A percentile compares a stretch with the other conserved stretches of the same genome.
Conservation (phyloP, 805 yeast species). For the Teunomyces panamensis region DNA sequence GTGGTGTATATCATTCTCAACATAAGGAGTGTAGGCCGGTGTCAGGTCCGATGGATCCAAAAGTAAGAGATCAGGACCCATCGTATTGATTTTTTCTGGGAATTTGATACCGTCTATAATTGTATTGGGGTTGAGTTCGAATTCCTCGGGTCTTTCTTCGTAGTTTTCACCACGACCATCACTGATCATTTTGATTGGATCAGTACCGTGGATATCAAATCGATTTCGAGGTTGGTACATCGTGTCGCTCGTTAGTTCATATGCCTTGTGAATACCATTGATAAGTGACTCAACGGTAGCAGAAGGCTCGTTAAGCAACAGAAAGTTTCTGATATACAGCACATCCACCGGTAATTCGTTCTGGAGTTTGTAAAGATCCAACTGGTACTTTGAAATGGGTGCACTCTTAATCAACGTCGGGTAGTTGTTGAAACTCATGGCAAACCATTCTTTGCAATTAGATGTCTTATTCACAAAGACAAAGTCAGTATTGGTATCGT, state of each 20-base stretch:
- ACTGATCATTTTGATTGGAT: conserved; percentile 21
- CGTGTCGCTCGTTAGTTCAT: conserved; percentile 26
- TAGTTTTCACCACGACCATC: conserved; percentile 14
- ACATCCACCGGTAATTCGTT: conserved; percentile 14
- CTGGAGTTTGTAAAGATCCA: conserved; percentile 26
- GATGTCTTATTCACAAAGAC: conserved; percentile 70
- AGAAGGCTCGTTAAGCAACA: conserved; percentile 12
- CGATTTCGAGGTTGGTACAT: conserved; percentile 36
- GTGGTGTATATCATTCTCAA: background rate
- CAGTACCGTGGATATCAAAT: conserved; percentile 13
- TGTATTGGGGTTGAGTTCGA: background rate
- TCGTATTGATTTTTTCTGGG: conserved; percentile 13
- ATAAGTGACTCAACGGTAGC: conserved; percentile 24
- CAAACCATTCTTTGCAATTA: conserved; percentile 72
- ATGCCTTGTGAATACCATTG: conserved; percentile 36
- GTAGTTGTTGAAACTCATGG: conserved; percentile 71
- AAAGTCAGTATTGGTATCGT: conserved; percentile 24
- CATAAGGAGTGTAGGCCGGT: conserved; percentile 1
- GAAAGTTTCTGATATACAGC: conserved; percentile 17
- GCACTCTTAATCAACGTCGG: conserved; percentile 83
- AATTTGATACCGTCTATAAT: conserved; percentile 38
- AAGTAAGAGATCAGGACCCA: conserved; percentile 9
- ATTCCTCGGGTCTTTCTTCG: background rate
- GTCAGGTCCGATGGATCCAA: conserved; percentile 3
- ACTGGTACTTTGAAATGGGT: conserved; percentile 64